phyloP scores from a whole-genome alignment of 202 grass and related monocot species.

The Schoenoplectus triqueter region DNA sequence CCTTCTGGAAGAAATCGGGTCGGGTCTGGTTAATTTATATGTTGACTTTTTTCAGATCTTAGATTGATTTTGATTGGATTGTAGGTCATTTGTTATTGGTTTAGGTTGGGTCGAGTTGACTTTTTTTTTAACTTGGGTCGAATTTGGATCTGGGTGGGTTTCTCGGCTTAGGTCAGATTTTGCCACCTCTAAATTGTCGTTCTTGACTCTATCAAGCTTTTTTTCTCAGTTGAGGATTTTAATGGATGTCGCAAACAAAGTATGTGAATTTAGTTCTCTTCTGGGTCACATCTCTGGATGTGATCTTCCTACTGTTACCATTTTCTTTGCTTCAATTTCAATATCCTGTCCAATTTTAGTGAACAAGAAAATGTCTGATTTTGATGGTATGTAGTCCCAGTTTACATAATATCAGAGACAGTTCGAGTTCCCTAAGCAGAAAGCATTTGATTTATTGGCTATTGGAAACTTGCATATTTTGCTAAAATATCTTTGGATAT shows the following conservation, averaged over 20 bases:
- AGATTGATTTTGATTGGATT: no score
- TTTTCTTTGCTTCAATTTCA: not conserved
- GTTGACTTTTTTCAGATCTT: no score
- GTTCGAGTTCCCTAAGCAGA: not conserved
- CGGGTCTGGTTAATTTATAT: no score
- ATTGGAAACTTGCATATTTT: not conserved
- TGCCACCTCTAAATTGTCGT: not conserved
- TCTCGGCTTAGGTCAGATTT: no score
- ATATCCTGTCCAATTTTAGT: not conserved
- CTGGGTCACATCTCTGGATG: not conserved
- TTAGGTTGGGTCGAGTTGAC: no score
- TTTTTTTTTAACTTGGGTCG: no score
- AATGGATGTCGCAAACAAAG: not conserved
- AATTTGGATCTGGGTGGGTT: no score
- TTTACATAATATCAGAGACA: not conserved
- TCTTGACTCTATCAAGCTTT: not conserved
- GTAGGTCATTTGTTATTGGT: no score
- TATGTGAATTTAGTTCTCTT: not conserved
- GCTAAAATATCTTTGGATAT: no score
- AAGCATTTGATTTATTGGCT: not conserved
- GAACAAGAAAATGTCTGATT: not conserved
- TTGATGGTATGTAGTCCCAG: not conserved
- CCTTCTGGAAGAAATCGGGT: no score
- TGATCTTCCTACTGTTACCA: not conserved
- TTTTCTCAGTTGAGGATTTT: not conserved